Evolutionary conservation across 305 asterid species (phyloP), one percentile per base, ranked within the genome.

Genomic region (Fraxinus latifolia): DNA sequence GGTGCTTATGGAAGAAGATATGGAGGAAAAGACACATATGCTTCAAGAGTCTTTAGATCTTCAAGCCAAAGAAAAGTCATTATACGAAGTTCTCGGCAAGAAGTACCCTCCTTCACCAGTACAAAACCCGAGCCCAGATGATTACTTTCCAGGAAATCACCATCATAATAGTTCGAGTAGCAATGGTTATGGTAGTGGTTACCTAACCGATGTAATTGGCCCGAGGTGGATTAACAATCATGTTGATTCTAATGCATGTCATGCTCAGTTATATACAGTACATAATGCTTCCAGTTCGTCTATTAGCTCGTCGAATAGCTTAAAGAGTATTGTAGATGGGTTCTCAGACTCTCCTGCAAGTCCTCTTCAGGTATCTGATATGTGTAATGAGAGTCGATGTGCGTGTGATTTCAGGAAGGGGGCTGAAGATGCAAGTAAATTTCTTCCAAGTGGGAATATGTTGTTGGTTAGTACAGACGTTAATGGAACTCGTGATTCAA

Each of bases 1-100:
- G 76, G 78, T 84, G 78, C 90, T 87, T 3, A 85, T 82, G 88
- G 88, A 87, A 68, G 90, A 85, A 75, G 88, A 87, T 17, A 87
- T 85, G 82, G 90, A 85, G 47, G 84, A 85, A 31, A 85, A 74
- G 79, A 17, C 82, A 7, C 79, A 81, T 17, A 83, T 87, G 88
- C 65, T 82, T 77, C 90, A 87, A 77, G 90, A 85, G 32, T 83
- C 88, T 21, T 47, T 83, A 55, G 90, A 84, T 77, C 82, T 83
- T 25, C 82, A 85, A 80, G 90, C 88, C 3, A 76, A 84, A 32
- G 87, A 87, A 75, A 80, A 75, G 62, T 87, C 71, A 19, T 19
- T 19, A 14, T 50, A 15, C 7, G 62, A 50, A 5, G 62, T 50
- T 50, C 23, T 50, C 19, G 62, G 62, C 62, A 50, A 50, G 21